Base-by-base conservation (phyloP, 345 rosid species). In the Eutrema yunnanense region DNA sequence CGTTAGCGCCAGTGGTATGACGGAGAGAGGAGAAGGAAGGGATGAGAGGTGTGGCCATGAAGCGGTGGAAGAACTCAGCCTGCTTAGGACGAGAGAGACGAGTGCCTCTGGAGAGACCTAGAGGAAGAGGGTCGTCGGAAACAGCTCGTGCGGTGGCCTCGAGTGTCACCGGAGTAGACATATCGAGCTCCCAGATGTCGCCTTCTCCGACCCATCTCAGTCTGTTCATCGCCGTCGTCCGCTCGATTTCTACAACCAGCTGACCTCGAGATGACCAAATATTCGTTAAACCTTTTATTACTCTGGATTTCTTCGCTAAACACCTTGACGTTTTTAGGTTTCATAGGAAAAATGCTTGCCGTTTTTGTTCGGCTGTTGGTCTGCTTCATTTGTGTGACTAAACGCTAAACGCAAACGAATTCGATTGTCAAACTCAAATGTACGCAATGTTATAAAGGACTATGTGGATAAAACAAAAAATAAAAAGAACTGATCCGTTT, bases 31-130 rank as follows among this genome's bases (percentile, higher is more conserved):
- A 83, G 77, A 68, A 89, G 53, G 92, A 85, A 56, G 92, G 94
- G 69, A 92, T 50, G 44, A 88, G 80, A 61, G 96, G 90, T 64
- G 83, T 55, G 22, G 79, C 43, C 98, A 92, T 92, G 86, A 95
- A 95, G 14, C 96, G 90, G 73, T 92, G 97, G 73, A 92, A 77
- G 86, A 95, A 95, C 59, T 92, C 92, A 54, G 82, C 76, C 77
- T 92, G 99, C 65, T 81, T 86, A 37, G 96, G 85, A 54, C 97
- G 84, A 36, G 90, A 84, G 33, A 95, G 88, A 32, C 75, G 81
- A 30, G 83, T 81, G 58, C 95, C 96, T 81, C 96, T 82, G n/a
- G 89, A 84, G 16, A 91, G 32, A n/a, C 96, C 96, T 4, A 89
- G 72, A 2, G 96, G 95, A 32, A 86, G 82, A 8, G 91, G 81